A percentile compares a stretch with the other conserved stretches of the same genome.
These are phyloP conservation scores for Euphorbia tirucalli DNA, from an alignment of 345 rosid genomes.

Conservation along the genomic window DNA sequence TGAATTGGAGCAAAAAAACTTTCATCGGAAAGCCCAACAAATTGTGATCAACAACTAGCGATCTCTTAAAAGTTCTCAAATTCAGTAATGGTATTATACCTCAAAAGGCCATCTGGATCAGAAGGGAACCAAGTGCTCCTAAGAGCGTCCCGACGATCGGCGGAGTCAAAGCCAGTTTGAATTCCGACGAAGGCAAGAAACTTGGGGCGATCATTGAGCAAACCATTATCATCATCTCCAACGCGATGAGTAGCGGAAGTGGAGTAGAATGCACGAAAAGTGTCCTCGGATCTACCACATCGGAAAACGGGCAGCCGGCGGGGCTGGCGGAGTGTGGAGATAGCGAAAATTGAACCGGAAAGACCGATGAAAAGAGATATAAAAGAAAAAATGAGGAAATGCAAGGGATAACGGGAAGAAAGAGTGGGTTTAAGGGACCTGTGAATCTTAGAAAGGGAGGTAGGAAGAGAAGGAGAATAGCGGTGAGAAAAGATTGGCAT, in stretches of 20 bases:
- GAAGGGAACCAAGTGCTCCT: slow-evolving; percentile 79
- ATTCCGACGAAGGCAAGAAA: slow-evolving; percentile 77
- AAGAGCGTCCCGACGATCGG: slow-evolving; percentile 51
- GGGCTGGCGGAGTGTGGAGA: slow-evolving; percentile 39
- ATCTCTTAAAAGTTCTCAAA: too few species aligned
- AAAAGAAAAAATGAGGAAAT: slow-evolving; percentile 48
- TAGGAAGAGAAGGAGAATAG: slow-evolving; percentile 31
- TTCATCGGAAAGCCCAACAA: too few species aligned
- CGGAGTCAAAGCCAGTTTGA: slow-evolving; percentile 64
- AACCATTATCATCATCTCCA: slow-evolving; percentile 34
- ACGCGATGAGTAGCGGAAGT: slow-evolving; percentile 33
- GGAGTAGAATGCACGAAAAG: slow-evolving; percentile 44
- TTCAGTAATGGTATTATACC: too few species aligned
- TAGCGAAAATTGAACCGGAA: slow-evolving; percentile 55
- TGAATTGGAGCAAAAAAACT: too few species aligned
- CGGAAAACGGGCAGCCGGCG: slow-evolving; percentile 44
- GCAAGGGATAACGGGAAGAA: slow-evolving; percentile 33
- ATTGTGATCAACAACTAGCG: too few species aligned
- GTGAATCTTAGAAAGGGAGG: slow-evolving; percentile 42
- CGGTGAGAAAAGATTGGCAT: slow-evolving; percentile 41
- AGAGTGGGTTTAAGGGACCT: slow-evolving; percentile 41
- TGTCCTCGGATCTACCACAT: slow-evolving; percentile 60
- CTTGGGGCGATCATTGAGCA: slow-evolving; percentile 50
- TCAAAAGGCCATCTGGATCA: slow-evolving; percentile 61
- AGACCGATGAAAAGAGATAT: slow-evolving; percentile 56